These are phyloP conservation scores for Phytophthora palmivora DNA, from an alignment of 352 stramenopile genomes.

Conservation along the genomic window DNA sequence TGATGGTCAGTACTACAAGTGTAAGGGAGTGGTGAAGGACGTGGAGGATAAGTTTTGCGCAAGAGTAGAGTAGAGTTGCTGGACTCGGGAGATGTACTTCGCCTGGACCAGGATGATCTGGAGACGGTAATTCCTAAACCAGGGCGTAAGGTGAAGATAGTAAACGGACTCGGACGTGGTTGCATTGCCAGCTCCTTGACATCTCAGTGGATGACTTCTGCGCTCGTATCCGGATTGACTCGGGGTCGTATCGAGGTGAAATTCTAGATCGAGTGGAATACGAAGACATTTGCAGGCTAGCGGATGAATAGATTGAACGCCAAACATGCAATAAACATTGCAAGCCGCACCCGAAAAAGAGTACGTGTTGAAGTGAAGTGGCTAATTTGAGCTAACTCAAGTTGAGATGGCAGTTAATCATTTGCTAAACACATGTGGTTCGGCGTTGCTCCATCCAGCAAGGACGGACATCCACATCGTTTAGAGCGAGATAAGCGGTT, in stretches of 20 bases:
- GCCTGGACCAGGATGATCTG: conserved; percentile 89
- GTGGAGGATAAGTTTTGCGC: conserved; percentile 88
- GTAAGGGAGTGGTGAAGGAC: conserved; percentile 78
- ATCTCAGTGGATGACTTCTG: conserved; percentile 78
- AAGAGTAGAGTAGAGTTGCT: conserved; percentile 84
- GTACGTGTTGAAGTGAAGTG: neutral
- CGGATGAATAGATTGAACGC: conserved; percentile 41
- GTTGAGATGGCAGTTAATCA: neutral
- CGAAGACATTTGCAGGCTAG: conserved; percentile 83
- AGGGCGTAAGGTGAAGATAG: conserved; percentile 73
- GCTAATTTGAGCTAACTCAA: conserved; percentile 4
- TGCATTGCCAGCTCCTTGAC: conserved; percentile 65
- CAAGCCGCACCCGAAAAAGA: neutral
- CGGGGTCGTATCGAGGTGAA: conserved; percentile 64
- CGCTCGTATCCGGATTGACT: conserved; percentile 70
- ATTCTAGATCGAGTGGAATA: conserved; percentile 80
- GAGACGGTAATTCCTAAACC: conserved; percentile 90
- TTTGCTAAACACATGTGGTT: conserved; percentile 61
- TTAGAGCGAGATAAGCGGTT: conserved; percentile 26
- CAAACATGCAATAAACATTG: neutral
- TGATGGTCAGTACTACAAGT: conserved; percentile 90
- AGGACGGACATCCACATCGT: conserved; percentile 45
- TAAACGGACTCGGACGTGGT: conserved; percentile 75
- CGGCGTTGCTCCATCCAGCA: conserved; percentile 63
- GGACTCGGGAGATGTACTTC: conserved; percentile 82